Conservation (phyloP, 805 yeast species). For the Candida multigemmis region DNA sequence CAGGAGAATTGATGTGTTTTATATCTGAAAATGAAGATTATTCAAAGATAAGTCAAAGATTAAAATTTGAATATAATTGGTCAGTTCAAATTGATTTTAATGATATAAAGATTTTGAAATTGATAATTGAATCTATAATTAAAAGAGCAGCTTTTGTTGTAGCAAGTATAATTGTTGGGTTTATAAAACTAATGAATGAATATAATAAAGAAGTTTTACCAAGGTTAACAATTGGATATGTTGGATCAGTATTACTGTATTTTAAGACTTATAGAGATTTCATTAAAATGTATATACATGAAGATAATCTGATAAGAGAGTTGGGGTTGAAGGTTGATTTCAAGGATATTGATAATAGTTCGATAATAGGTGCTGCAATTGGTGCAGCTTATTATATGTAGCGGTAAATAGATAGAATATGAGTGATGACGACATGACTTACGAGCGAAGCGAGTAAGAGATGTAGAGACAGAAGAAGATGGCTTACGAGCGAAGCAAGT, state of each 20-base stretch:
- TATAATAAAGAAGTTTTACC: slow-evolving; percentile 13
- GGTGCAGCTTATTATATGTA: slow-evolving; percentile 32
- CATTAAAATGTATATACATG: slow-evolving; percentile 13
- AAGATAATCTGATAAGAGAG: slow-evolving; percentile 11
- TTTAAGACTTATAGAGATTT: slow-evolving; percentile 28
- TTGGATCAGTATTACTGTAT: slow-evolving; percentile 43
- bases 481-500: neutral
- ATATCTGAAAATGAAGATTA: slow-evolving; percentile 20
- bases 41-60: slow-evolving; percentile 8
- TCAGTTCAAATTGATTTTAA: slow-evolving; percentile 7
- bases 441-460: neutral
- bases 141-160: slow-evolving; percentile 36
- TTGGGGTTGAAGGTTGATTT: slow-evolving; percentile 27
- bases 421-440: neutral
- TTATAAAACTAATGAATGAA: slow-evolving; percentile 14
- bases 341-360: slow-evolving; percentile 34
- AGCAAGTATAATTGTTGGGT: slow-evolving; percentile 32
- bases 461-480: neutral
- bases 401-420: neutral
- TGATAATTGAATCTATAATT: slow-evolving; percentile 27
- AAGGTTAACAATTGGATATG: slow-evolving; percentile 32
- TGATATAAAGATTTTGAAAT: slow-evolving; percentile 20
- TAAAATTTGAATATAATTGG: slow-evolving; percentile 15
- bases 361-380: slow-evolving; percentile 46
- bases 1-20: slow-evolving; percentile 34